phyloP scores from a whole-genome alignment of 768 basidiomycete genomes.

The Rhodotorula babjevae region DNA sequence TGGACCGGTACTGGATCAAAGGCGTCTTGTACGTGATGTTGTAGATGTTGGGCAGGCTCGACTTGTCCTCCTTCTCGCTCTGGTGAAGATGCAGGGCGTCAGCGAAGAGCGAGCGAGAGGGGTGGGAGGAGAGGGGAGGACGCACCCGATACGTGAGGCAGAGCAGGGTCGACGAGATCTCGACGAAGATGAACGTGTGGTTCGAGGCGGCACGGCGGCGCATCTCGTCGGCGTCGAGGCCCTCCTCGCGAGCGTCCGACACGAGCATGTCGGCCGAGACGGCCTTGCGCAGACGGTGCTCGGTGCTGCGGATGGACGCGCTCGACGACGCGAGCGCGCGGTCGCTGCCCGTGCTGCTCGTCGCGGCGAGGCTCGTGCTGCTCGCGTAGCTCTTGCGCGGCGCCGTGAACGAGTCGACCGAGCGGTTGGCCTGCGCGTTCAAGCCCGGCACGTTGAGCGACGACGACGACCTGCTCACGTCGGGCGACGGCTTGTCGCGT shows the following conservation, averaged over 20 bases:
- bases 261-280: slow-evolving; percentile 26
- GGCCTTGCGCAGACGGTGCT: slow-evolving; percentile 19
- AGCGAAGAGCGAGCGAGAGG: neutral
- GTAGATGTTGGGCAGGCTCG: slow-evolving; percentile 52
- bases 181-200: slow-evolving; percentile 69
- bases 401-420: slow-evolving; percentile 31
- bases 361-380: neutral
- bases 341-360: neutral
- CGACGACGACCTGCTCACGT: neutral
- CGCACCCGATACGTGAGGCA: slow-evolving; percentile 39
- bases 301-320: slow-evolving; percentile 17
- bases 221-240: slow-evolving; percentile 47
- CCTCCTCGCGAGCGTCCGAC: slow-evolving; percentile 34
- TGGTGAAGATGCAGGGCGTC: neutral
- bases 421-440: slow-evolving; percentile 39
- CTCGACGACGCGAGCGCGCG: slow-evolving; percentile 16
- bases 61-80: slow-evolving; percentile 42
- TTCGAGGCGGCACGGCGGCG: slow-evolving; percentile 68
- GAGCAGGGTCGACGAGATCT: slow-evolving; percentile 52
- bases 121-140: neutral
- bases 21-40: slow-evolving; percentile 83
- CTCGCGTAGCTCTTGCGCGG: neutral
- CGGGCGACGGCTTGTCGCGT: neutral
- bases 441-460: neutral
- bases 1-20: slow-evolving; percentile 70